Percentiles rank a stretch among this genome's conserved stretches.
phyloP scores from a whole-genome alignment of 2,329 filamentous ascomycete species.

The Epichloe aotearoae region DNA sequence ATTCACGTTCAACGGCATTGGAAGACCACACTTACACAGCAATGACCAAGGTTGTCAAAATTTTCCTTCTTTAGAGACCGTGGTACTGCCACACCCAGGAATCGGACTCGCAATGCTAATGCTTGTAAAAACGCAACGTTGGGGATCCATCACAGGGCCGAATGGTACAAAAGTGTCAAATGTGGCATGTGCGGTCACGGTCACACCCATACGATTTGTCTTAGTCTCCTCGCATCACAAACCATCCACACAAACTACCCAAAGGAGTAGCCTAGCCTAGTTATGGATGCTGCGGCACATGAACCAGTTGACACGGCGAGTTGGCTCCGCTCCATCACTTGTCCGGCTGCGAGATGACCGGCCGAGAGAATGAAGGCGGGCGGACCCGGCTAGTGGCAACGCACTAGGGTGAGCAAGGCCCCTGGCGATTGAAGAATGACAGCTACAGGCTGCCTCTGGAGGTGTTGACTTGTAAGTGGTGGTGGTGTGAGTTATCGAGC shows the following conservation, averaged over 20 bases:
- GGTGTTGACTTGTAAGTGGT: neutral
- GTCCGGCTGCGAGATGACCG: neutral
- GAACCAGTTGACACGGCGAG: neutral
- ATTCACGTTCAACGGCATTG: neutral
- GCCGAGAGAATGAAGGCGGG: neutral
- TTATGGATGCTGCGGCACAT: neutral
- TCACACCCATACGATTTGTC: neutral
- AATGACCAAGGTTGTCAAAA: neutral
- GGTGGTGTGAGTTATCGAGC: neutral
- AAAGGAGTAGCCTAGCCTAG: slow-evolving; percentile 1
- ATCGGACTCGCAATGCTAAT: neutral
- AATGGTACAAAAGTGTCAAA: neutral
- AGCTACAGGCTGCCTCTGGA: no score
- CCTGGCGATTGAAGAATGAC: no score
- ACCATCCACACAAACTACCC: neutral
- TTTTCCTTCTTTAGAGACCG: neutral
- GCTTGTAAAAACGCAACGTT: neutral
- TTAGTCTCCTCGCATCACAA: neutral
- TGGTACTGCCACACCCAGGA: neutral
- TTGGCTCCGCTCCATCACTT: neutral
- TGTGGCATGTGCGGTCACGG: slow-evolving; percentile 1
- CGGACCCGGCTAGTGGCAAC: neutral
- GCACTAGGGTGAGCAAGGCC: no score
- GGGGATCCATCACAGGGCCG: neutral
- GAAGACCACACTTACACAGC: neutral